A percentile compares a stretch with the other conserved stretches of the same genome.
These are phyloP conservation scores for Oryza glumipatula DNA, from an alignment of 176 grass and related monocot genomes.

Conservation along the genomic window DNA sequence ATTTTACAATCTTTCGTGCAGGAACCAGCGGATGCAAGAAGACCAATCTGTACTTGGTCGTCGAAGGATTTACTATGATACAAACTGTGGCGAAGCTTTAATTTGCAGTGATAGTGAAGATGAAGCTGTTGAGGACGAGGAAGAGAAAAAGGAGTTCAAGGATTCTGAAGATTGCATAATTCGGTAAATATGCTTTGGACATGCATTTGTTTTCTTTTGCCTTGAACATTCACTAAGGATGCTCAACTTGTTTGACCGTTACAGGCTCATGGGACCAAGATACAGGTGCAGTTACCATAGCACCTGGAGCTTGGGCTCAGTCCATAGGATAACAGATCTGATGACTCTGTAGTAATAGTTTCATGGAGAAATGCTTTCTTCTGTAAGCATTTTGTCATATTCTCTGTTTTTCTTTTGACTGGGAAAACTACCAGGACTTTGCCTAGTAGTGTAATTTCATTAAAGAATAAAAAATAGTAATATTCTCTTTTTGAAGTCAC, in stretches of 20 bases:
- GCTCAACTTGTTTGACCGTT: constrained; percentile 8
- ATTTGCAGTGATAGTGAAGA: constrained; percentile 92
- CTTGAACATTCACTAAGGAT: background rate
- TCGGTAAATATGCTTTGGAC: constrained; percentile 45
- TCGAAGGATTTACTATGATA: constrained; percentile 86
- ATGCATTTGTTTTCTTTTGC: constrained; percentile 12
- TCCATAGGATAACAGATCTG: background rate
- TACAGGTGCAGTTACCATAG: background rate
- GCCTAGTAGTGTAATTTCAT: too few species aligned
- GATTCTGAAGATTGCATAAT: constrained; percentile 78
- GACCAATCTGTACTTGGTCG: constrained; percentile 96
- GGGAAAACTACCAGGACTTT: too few species aligned
- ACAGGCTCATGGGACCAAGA: background rate
- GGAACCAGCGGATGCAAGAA: constrained; percentile 89
- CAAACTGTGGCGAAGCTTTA: constrained; percentile 83
- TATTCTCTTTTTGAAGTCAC: constrained; percentile 9
- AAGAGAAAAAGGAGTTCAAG: constrained; percentile 79
- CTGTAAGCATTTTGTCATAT: constrained; percentile 3
- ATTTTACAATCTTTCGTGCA: constrained; percentile 26
- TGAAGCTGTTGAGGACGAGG: constrained; percentile 78
- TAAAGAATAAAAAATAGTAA: too few species aligned
- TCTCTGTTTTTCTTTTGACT: constrained; percentile 9
- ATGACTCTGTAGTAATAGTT: constrained; percentile 15
- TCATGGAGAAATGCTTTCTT: constrained; percentile 23
- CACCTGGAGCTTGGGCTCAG: background rate